Evolutionary conservation across 2,329 filamentous ascomycete species (phyloP), one percentile per base, ranked within the genome.

Genomic region (Decorospora gaudefroyi): DNA sequence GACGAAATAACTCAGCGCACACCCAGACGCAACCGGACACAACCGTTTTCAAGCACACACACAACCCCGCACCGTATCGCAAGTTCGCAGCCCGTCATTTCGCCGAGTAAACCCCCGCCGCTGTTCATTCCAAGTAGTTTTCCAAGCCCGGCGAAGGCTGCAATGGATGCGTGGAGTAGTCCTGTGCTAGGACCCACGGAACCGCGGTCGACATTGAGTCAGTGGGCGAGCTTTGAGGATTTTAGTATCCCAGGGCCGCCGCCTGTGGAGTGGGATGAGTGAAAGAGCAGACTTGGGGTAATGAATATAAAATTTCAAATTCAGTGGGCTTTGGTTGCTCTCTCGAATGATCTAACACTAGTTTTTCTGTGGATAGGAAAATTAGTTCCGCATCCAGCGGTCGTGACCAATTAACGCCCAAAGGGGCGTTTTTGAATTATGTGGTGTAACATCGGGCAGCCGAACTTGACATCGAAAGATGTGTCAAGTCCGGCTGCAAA

Each of bases 121-220:
- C 41, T 69, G 4, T 53, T 68, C 16, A 69, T 69, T 32, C 67
- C 67, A 2, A 62, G 57, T 4, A 69, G 65, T 45, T 66, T 67
- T 28, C 65, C 64, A 0, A 69, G 62, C 30, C 65, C 64, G 1
- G 49, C 56, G 2, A 59, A 51, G 25, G 34, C 44, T 1, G 42
- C 39, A 3, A 38, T 49, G 36, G 59, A 55, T 11, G 55, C 48
- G 0, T 65, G 61, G 61, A 62, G 58, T 49, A 67, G 64, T 46
- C 63, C 59, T 1, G 21, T 64, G 5, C 15, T 62, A 4, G 22
- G 34, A 53, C 50, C 26, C 44, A 60, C 19, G 44, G 45, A 13
- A 28, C 23, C 2, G 23, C 11, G 13, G 12, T 49, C 38, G 33
- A 47, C 21, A 4, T 47, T 44, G 11, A 57, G 53, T 39, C 53